Evolutionary conservation across 2,329 filamentous ascomycete genomes (phyloP), one percentile per base, ranked within the genome.

Genomic region (Beauveria brongniartii): DNA sequence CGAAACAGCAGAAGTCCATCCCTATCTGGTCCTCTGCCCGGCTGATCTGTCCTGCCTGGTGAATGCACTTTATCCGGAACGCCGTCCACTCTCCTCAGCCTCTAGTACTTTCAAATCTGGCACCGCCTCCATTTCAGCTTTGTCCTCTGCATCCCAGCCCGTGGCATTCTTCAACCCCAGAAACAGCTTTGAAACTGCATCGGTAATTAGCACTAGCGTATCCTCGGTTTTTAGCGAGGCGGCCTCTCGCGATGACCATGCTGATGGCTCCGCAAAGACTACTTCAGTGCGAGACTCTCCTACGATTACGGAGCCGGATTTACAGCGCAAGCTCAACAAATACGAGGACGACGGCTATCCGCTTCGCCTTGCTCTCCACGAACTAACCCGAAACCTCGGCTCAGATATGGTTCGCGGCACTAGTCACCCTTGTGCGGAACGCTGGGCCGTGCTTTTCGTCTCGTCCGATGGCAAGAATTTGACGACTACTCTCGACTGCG

Each of bases 391-490:
- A 52, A 80, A 80, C 6, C 75, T 91, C 10, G 88, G 88, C 5
- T 68, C 77, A 7, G 86, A 91, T 16, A 81, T 78, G 14, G 78
- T 87, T 20, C 84, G 86, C 55, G 89, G 88, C 24, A 79, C 83
- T 16, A 88, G 86, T 59, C 89, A 94, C 67, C 91, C 91, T 9
- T 93, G 90, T 64, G 87, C 88, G 1, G 91, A 95, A 73, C 81
- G 87, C 61, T 96, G 91, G 91, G 83, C 89, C 5, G 87, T 94
- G 7, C 77, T 95, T 9, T 93, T 92, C 68, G 84, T 95, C 61
- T 89, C 89, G 0, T 75, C 84, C 1, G 86, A 92, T 71, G 90
- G 90, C 37, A 86, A 84, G 68, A 80, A 80, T 56, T 76, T 95
- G 46, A 87, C 86, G 8, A 82, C 86, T 3, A 82, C 87, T 51